These are phyloP conservation scores for Aspergillus viridinutans DNA, from an alignment of 2,329 filamentous ascomycete genomes.

Conservation along the genomic window DNA sequence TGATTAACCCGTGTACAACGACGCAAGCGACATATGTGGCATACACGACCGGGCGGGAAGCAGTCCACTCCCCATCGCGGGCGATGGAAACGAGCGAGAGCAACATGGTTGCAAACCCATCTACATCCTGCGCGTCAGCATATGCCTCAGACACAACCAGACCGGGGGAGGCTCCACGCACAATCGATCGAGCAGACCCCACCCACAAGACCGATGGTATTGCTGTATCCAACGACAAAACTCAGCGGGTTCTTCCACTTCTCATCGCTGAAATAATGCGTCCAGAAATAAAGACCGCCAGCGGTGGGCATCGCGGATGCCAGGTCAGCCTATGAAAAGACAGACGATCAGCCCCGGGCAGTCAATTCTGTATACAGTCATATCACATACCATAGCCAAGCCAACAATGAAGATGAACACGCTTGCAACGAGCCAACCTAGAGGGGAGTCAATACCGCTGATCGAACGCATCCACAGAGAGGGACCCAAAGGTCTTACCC, in stretches of 20 bases:
- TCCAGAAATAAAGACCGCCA: conserved; percentile 57
- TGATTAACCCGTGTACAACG: conserved; percentile 51
- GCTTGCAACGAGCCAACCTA: conserved; percentile 53
- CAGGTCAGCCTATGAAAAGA: conserved; percentile 42
- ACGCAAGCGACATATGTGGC: conserved; percentile 54
- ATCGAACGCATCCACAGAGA: background rate
- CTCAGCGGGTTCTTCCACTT: conserved; percentile 54
- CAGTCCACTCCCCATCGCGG: conserved; percentile 53
- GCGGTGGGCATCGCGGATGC: conserved; percentile 55
- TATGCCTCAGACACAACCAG: background rate
- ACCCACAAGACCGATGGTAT: conserved; percentile 56
- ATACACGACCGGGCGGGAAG: conserved; percentile 54
- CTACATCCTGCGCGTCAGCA: conserved; percentile 4
- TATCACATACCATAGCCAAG: conserved; percentile 51
- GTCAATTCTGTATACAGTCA: conserved; percentile 10
- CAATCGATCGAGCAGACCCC: conserved; percentile 60
- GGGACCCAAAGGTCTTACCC: conserved; percentile 4
- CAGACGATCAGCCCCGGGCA: background rate
- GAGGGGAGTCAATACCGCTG: background rate
- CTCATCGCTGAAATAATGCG: conserved; percentile 55
- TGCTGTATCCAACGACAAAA: conserved; percentile 59
- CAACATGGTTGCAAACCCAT: conserved; percentile 24
- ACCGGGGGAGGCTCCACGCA: conserved; percentile 14
- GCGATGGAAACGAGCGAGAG: conserved; percentile 56
- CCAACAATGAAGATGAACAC: conserved; percentile 56